Base-by-base conservation (phyloP, 2,329 filamentous ascomycete genomes). In the Ceratocystis lukuohia region DNA sequence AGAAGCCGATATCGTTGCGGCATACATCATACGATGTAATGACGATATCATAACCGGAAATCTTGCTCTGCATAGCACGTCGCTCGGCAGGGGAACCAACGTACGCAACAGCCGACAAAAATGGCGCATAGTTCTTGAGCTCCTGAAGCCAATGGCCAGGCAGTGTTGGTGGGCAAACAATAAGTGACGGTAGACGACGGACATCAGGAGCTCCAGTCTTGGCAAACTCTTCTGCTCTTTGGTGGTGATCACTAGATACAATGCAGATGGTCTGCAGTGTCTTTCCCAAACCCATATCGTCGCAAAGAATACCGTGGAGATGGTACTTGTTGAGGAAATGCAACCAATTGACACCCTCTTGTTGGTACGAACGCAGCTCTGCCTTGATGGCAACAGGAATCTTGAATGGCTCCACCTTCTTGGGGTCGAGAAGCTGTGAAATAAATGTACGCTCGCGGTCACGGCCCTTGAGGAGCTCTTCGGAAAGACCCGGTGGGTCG, bases 101-200 rank as follows among this genome's bases (percentile, higher is more conserved):
- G 72, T 97, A 99, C 2, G 93, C 88, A 4, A 91, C 87, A 46
- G 91, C 91, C 37, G 83, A 88, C 56, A 99, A 81, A 82, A 99
- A 99, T 0, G 94, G 94, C 1, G 95, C 93, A 72, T 96, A 99
- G 62, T 91, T 88, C 73, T 89, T 91, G 71, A 99, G 92, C 74
- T 99, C 94, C 74, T 99, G 94, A 75, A 96, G 92, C 94, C 94
- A 99, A 76, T 99, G 94, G 7, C 95, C 94, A 20, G 94, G 96
- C 28, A 99, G 81, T 0, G 94, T 97, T 0, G 94, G 94, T 5
- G 94, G 95, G 72, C 94, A 99, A 62, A 99, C 88, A 69, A 99
- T 96, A 65, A 99, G 82, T 12, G 93, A 96, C 1, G 94, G 92
- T 50, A 99, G 78, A 66, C 84, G 87, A 67, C 91, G 84, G 64